phyloP scores from a whole-genome alignment of 2,329 filamentous ascomycete species.

The Thielaviopsis musarum region DNA sequence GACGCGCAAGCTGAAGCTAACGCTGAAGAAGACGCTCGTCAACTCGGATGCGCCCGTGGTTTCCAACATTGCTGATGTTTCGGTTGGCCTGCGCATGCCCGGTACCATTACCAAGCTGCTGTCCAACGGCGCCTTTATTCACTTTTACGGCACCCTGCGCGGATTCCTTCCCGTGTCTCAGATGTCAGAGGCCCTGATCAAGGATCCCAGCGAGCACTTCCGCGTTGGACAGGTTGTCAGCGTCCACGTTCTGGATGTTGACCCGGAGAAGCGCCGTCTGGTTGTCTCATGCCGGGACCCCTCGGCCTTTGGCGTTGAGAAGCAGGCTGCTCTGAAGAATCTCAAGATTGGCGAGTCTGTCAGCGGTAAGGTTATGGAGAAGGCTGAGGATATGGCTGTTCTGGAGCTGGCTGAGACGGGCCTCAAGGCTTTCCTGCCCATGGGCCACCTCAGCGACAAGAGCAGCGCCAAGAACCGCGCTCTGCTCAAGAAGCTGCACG shows the following conservation, averaged over 20 bases:
- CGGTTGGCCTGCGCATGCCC: conserved; percentile 58
- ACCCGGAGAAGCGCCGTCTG: conserved; percentile 53
- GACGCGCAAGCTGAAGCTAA: conserved; percentile 68
- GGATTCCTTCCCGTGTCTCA: conserved; percentile 86
- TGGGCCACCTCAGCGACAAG: conserved; percentile 73
- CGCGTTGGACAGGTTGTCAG: conserved; percentile 78
- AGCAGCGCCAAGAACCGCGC: conserved; percentile 62
- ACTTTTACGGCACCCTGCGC: conserved; percentile 72
- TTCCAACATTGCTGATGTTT: conserved; percentile 57
- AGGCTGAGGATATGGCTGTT: conserved; percentile 57
- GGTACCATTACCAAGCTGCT: conserved; percentile 78
- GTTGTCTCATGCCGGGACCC: conserved; percentile 90
- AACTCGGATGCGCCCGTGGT: conserved; percentile 75
- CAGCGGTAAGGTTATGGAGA: conserved; percentile 64
- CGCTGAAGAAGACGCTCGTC: conserved; percentile 84
- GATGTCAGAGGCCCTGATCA: conserved; percentile 95
- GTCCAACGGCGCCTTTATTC: conserved; percentile 65
- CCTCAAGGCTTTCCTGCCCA: conserved; percentile 60
- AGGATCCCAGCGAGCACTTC: conserved; percentile 80
- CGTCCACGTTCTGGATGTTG: conserved; percentile 70
- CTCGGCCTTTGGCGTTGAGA: conserved; percentile 54
- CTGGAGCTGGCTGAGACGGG: conserved; percentile 59
- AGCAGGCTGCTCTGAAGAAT: conserved; percentile 59
- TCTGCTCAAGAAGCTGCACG: conserved; percentile 62
- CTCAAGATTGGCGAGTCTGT: conserved; percentile 60